Evolutionary conservation across 805 yeast genomes (phyloP).

Genomic region (Schizosaccharomyces lindneri): DNA sequence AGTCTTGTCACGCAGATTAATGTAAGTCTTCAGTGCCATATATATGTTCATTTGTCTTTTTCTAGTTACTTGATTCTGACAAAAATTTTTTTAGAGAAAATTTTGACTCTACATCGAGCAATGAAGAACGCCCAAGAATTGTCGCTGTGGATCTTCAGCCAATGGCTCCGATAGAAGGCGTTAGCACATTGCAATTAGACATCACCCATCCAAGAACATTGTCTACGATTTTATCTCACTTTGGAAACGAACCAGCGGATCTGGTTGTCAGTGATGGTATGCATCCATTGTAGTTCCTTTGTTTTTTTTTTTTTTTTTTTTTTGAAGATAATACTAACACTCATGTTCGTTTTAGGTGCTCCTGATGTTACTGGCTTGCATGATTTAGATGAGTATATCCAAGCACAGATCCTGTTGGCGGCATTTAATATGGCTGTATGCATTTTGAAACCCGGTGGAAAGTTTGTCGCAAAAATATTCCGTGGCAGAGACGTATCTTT

Average conservation of each 20-base stretch:
- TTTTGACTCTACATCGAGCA: conserved; percentile 1
- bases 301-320: too few species aligned
- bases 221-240: conserved; percentile 43
- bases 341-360: conserved; percentile 47
- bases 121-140: conserved; percentile 31
- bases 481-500: conserved; percentile 89
- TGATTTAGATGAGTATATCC: conserved; percentile 88
- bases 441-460: conserved; percentile 66
- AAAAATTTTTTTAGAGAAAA: background rate
- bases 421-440: conserved; percentile 85
- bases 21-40: conserved; percentile 10
- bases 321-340: too few species aligned
- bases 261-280: conserved; percentile 25
- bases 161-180: conserved; percentile 87
- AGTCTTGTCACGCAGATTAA: conserved; percentile 49
- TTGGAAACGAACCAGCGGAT: conserved; percentile 84
- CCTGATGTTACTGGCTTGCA: conserved; percentile 97
- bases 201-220: conserved; percentile 88
- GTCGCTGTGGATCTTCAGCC: conserved; percentile 94
- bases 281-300: conserved; percentile 24
- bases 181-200: conserved; percentile 79
- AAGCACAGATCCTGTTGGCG: conserved; percentile 75
- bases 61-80: background rate
- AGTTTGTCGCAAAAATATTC: conserved; percentile 87
- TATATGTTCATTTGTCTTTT: background rate